Evolutionary conservation across 2,329 filamentous ascomycete species (phyloP), one percentile per base, ranked within the genome.

Genomic region (Penicillium sp.): DNA sequence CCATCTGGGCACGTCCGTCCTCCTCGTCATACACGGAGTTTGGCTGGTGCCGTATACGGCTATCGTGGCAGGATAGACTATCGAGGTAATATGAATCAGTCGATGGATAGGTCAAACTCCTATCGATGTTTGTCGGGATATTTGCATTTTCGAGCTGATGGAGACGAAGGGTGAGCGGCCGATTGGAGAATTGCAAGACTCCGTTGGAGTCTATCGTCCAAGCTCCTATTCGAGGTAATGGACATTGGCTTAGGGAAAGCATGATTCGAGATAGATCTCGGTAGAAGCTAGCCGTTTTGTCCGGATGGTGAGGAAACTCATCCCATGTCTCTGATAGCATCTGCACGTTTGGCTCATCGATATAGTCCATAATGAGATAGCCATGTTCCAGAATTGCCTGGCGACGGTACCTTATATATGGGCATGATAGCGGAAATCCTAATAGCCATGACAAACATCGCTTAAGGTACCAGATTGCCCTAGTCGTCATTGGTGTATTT

Each of bases 61-160:
- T 62, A 35, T 67, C 61, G 28, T 67, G 60, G 31, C 48, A 59
- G 5, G 41, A 38, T 6, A 68, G 34, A 32, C 64, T 35, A 56
- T 65, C 59, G 4, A 49, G 45, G 10, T 54, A 39, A 32, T 62
- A 39, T 8, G 48, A 15, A 12, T 66, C 60, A 2, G 50, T 44
- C 3, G 43, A 35, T 6, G 51, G 32, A 41, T 64, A 68, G 4
- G 61, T 67, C 9, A 50, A 34, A 20, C 37, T 32, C 11, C 59
- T 51, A 11, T 43, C 44, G 7, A 69, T 66, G 20, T 55, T 54
- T 6, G 52, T 59, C 18, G 55, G 48, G 35, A 65, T 54, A 0
- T 48, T 48, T 26, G 56, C 53, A 34, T 64, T 67, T 42, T 68
- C 62, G 9, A 64, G 33, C 25, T 50, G 35, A 25, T 61, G 51